Conservation (phyloP, 768 basidiomycete species). For the Lentinus brumalis region DNA sequence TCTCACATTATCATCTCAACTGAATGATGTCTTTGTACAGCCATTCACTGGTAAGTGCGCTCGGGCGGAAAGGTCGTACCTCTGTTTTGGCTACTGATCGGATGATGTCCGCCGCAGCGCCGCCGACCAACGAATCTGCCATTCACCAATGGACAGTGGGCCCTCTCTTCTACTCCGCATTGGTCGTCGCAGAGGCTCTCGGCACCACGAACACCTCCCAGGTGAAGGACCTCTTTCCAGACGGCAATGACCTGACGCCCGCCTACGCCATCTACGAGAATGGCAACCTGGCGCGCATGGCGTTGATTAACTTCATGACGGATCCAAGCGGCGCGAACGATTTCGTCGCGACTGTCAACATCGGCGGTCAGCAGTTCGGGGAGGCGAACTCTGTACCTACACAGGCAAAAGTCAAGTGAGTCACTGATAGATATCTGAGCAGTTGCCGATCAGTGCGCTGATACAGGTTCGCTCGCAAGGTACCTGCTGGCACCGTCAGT, state of each 20-base stretch:
- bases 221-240: constrained; percentile 43
- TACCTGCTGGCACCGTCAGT: constrained; percentile 41
- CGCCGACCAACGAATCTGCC: constrained; percentile 44
- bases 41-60: constrained; percentile 49
- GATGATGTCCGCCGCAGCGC: constrained; percentile 27
- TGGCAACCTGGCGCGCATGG: constrained; percentile 42
- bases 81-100: not conserved
- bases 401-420: constrained; percentile 40
- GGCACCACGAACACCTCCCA: constrained; percentile 44
- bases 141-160: constrained; percentile 48
- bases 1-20: constrained; percentile 3
- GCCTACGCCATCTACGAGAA: constrained; percentile 53
- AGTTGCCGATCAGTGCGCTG: not conserved
- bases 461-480: constrained; percentile 12
- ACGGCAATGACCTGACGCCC: constrained; percentile 41
- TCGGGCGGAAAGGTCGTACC: not conserved
- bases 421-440: constrained; percentile 15
- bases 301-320: constrained; percentile 49
- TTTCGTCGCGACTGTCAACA: constrained; percentile 37
- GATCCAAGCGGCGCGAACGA: constrained; percentile 44
- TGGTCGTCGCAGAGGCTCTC: constrained; percentile 49
- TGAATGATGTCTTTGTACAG: constrained; percentile 26
- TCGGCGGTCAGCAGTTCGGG: constrained; percentile 31
- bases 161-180: constrained; percentile 49
- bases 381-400: constrained; percentile 27